These are phyloP conservation scores for Phytophthora aleatoria DNA, from an alignment of 352 stramenopile species.

Conservation along the genomic window DNA sequence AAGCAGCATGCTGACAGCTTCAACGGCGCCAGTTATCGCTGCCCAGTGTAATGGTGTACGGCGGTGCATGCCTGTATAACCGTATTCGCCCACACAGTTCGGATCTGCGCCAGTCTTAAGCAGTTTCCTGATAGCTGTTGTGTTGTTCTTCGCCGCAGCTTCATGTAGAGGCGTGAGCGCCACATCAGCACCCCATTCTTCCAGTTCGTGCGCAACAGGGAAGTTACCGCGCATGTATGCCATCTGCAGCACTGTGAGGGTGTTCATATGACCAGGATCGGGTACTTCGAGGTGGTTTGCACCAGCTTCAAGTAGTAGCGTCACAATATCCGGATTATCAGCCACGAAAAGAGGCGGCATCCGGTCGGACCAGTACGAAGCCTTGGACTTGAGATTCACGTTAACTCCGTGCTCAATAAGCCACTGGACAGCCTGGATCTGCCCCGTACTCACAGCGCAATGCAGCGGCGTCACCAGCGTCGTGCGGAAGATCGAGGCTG, in stretches of 20 bases:
- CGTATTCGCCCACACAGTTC: constrained; percentile 73
- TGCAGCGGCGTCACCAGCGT: constrained; percentile 75
- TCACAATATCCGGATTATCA: constrained; percentile 70
- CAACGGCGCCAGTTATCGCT: constrained; percentile 54
- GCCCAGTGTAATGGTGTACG: constrained; percentile 78
- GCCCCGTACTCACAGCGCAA: constrained; percentile 65
- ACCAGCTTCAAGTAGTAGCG: constrained; percentile 57
- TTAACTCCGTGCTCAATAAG: constrained; percentile 59
- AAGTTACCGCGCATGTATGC: constrained; percentile 73
- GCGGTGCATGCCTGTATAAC: constrained; percentile 67
- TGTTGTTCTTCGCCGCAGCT: constrained; percentile 56
- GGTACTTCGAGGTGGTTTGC: constrained; percentile 76
- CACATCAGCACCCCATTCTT: constrained; percentile 76
- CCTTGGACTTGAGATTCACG: constrained; percentile 65
- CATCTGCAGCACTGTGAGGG: constrained; percentile 67
- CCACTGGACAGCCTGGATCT: constrained; percentile 61
- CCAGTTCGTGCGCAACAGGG: constrained; percentile 61
- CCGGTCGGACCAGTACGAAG: constrained; percentile 68
- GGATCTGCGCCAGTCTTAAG: constrained; percentile 55
- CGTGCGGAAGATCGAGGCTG: constrained; percentile 67
- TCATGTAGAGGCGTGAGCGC: constrained; percentile 72
- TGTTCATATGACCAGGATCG: constrained; percentile 71
- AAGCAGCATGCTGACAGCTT: constrained; percentile 53
- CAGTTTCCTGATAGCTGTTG: constrained; percentile 42
- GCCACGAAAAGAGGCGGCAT: constrained; percentile 72